phyloP scores from a whole-genome alignment of 805 yeast species.

The Tetrapisispora iriomotensis region DNA sequence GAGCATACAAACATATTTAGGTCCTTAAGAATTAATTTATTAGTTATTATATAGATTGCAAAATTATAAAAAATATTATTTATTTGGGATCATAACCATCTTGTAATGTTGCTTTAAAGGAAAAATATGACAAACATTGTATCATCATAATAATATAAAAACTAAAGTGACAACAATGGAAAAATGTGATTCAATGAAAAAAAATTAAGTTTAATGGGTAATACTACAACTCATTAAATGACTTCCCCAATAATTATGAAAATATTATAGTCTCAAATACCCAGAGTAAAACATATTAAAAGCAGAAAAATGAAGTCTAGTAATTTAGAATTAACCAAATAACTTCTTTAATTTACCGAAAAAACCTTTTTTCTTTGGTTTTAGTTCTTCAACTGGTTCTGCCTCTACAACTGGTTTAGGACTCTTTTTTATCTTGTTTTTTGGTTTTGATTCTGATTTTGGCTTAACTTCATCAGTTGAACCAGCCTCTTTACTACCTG shows the following conservation, averaged over 20 bases:
- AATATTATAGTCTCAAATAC: too few species aligned
- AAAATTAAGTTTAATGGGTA: not conserved
- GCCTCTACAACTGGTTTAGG: conserved; percentile 4
- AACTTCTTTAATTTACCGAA: conserved; percentile 11
- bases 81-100: too few species aligned
- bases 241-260: not conserved
- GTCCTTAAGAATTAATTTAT: conserved; percentile 1
- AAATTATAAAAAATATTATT: too few species aligned
- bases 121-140: too few species aligned
- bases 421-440: not conserved
- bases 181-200: conserved; percentile 1
- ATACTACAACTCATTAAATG: conserved; percentile 3
- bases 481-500: conserved; percentile 2
- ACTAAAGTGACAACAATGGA: not conserved
- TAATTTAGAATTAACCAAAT: not conserved
- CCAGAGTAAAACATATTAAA: not conserved
- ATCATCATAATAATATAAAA: not conserved
- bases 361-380: conserved; percentile 12
- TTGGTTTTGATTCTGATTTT: conserved; percentile 9
- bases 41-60: conserved; percentile 2
- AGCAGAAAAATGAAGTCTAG: not conserved
- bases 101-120: too few species aligned
- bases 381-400: conserved; percentile 1
- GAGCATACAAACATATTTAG: too few species aligned
- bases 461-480: conserved; percentile 1